Evolutionary conservation across 192 early-diverging fungal genomes (phyloP).

Genomic region (Funneliformis mosseae): DNA sequence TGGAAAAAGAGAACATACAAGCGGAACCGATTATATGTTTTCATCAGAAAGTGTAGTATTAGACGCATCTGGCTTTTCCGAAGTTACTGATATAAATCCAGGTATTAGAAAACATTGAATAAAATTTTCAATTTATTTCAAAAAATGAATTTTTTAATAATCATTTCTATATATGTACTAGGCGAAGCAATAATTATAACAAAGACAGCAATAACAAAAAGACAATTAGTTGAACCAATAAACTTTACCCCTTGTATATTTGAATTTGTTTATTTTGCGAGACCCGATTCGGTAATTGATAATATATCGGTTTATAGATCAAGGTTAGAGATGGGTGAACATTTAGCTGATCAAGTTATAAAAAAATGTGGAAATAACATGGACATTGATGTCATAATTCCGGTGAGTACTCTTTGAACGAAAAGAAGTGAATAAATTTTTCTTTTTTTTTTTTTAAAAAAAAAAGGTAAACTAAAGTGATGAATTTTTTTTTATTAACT

Average conservation of each 20-base stretch:
- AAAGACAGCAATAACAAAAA: constrained; percentile 67
- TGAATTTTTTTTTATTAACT: neutral
- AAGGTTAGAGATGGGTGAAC: constrained; percentile 96
- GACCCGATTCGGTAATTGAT: constrained; percentile 98
- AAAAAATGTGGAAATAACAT: constrained; percentile 70
- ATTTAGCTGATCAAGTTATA: constrained; percentile 83
- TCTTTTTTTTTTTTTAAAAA: neutral
- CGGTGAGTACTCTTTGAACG: constrained; percentile 58
- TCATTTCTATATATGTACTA: neutral
- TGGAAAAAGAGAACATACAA: constrained; percentile 70
- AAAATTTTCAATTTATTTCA: neutral
- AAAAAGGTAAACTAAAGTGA: no score
- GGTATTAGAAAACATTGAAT: constrained; percentile 41
- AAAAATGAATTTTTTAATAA: neutral
- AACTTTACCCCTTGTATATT: constrained; percentile 94
- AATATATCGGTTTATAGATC: constrained; percentile 98
- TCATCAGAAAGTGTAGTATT: constrained; percentile 96
- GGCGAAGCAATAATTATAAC: constrained; percentile 95
- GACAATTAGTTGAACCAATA: constrained; percentile 59
- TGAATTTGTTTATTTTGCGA: constrained; percentile 99
- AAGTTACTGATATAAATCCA: constrained; percentile 88
- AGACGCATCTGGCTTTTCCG: constrained; percentile 86
- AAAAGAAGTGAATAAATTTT: no score
- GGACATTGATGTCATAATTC: constrained; percentile 99
- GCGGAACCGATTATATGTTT: constrained; percentile 96